Evolutionary conservation across 129 eudicot genomes (phyloP), one percentile per base, ranked within the genome.

Genomic region (Mikania micrantha): DNA sequence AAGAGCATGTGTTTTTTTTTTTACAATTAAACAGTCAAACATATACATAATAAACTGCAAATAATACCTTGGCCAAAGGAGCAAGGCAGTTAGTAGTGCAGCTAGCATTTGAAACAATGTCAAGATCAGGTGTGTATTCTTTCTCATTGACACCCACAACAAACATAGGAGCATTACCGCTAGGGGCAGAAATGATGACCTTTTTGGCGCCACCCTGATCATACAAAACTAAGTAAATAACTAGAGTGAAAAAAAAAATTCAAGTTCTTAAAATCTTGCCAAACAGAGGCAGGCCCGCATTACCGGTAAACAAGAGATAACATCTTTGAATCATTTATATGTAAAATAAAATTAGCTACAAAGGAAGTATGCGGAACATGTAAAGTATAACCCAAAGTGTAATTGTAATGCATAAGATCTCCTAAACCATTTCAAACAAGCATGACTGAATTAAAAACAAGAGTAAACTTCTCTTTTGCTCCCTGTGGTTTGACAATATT

Each of bases 61-160:
- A 25, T 16, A 12, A 29, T 48, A 82, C 96, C 98, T 92, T 92
- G 54, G 96, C 98, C 71, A 92, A 71, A 77, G 98, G 98, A 74
- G 98, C 98, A 77, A 92, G 98, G 67, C 98, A 92, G 74, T 92
- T 92, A 74, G 98, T 92, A 16, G 98, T 92, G 84, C 98, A 92
- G 59, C 96, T 88, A 57, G 98, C 98, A 69, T 92, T 92, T 36
- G 98, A 92, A 59, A 92, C 95, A 70, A 92, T 81, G 89, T 86
- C 29, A 29, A 84, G 74, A 5, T 92, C 96, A 8, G 95, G 78
- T 68, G 80, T 92, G 95, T 92, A 92, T 84, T 88, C 91, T 66
- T 85, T 80, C 83, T 86, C 98, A 56, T 92, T 92, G 58, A 92
- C 98, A 75, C 98, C 98, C 20, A 92, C 88, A 71, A 92, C 98